Percentiles rank a stretch among this genome's conserved stretches.
Conservation (phyloP, 768 basidiomycete genomes). For the Gelatoporia subvermispora region DNA sequence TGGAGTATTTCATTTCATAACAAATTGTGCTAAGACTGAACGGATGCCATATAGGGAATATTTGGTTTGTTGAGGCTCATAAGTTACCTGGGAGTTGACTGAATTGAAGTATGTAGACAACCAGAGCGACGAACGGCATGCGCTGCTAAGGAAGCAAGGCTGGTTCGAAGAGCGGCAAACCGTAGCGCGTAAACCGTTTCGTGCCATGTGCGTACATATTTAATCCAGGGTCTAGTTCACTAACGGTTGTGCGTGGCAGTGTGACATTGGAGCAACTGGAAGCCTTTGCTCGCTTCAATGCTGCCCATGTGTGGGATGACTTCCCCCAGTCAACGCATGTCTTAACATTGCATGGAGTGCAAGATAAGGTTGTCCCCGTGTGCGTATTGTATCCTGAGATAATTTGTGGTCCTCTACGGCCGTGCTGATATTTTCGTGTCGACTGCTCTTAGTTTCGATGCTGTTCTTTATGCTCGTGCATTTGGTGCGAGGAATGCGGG, state of each 20-base stretch:
- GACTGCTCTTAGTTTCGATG: slow-evolving; percentile 52
- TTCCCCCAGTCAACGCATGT: slow-evolving; percentile 65
- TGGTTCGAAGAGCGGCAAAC: slow-evolving; percentile 57
- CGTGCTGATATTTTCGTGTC: too few species aligned
- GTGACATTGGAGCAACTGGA: slow-evolving; percentile 43
- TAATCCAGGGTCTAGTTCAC: background rate
- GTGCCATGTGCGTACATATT: slow-evolving; percentile 18
- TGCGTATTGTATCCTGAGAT: slow-evolving; percentile 31
- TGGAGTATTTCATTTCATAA: slow-evolving; percentile 4
- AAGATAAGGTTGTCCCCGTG: slow-evolving; percentile 65
- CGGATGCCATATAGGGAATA: slow-evolving; percentile 7
- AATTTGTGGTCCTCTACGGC: too few species aligned
- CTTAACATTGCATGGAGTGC: slow-evolving; percentile 74
- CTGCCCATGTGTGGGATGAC: slow-evolving; percentile 58
- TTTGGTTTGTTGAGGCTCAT: slow-evolving; percentile 8
- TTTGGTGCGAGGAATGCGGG: slow-evolving; percentile 55
- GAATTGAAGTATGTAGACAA: background rate
- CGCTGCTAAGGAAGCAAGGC: slow-evolving; percentile 51
- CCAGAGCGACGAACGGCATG: slow-evolving; percentile 2
- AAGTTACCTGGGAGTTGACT: background rate
- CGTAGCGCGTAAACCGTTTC: slow-evolving; percentile 58
- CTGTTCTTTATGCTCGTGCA: slow-evolving; percentile 60
- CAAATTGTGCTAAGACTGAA: background rate
- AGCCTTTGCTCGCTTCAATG: slow-evolving; percentile 60
- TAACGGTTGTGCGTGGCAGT: background rate